Percentiles rank a stretch among this genome's conserved stretches.
These are phyloP conservation scores for Aquilaria agallochum DNA, from an alignment of 441 rosid genomes.

Conservation along the genomic window DNA sequence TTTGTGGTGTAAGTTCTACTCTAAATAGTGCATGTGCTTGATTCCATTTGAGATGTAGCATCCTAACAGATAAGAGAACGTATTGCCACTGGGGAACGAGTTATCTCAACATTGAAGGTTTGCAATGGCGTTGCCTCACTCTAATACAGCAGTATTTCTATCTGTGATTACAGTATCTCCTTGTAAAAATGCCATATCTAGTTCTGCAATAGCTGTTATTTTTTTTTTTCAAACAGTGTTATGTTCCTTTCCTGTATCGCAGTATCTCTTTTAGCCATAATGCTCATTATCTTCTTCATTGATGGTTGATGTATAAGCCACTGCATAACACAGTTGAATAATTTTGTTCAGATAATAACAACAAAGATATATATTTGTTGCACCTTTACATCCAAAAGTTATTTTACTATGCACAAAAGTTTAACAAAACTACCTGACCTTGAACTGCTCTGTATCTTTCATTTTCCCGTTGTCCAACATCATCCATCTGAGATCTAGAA, in stretches of 20 bases:
- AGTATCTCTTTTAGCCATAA: constrained; percentile 96
- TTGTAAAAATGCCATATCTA: constrained; percentile 37
- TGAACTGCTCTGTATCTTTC: constrained; percentile 74
- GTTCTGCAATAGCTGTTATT: constrained; percentile 58
- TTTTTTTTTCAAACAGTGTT: constrained; percentile 85
- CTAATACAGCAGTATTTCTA: constrained; percentile 77
- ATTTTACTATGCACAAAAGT: not conserved
- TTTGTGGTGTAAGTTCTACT: constrained; percentile 51
- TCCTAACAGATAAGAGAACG: constrained; percentile 66
- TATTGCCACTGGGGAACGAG: constrained; percentile 46
- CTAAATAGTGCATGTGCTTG: constrained; percentile 76
- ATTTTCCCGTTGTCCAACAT: constrained; percentile 89
- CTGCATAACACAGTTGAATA: constrained; percentile 34
- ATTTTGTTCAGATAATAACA: constrained; percentile 1
- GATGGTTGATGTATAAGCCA: constrained; percentile 98
- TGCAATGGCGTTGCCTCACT: constrained; percentile 83
- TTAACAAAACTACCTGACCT: constrained; percentile 62
- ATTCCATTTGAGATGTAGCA: constrained; percentile 79
- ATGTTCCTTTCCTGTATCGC: constrained; percentile 86
- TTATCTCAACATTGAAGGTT: constrained; percentile 86
- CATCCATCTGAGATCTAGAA: constrained; percentile 60
- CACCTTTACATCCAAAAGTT: not conserved
- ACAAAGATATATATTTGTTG: not conserved
- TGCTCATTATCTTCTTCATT: constrained; percentile 96
- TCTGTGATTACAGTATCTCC: constrained; percentile 92